Percentiles rank a stretch among this genome's conserved stretches.
phyloP scores from a whole-genome alignment of 768 basidiomycete genomes.

The Termitomyces sp. region DNA sequence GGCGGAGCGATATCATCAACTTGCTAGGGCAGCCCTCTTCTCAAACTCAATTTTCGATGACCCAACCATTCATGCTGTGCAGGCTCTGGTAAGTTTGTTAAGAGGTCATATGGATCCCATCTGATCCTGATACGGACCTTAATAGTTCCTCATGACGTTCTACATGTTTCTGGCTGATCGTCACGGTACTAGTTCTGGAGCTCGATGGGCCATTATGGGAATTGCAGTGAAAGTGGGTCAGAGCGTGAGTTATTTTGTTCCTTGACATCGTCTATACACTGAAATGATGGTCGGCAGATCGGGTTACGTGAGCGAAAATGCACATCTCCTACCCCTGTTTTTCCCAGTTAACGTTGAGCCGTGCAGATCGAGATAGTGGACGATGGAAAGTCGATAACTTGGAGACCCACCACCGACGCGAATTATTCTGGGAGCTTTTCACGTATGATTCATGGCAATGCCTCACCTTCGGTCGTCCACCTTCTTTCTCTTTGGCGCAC shows the following conservation, averaged over 20 bases:
- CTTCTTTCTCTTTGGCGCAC: constrained; percentile 64
- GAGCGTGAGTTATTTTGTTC: constrained; percentile 45
- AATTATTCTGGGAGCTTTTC: constrained; percentile 66
- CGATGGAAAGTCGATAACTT: constrained; percentile 56
- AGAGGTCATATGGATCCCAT: constrained; percentile 11
- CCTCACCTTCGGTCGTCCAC: constrained; percentile 66
- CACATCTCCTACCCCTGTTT: constrained; percentile 3
- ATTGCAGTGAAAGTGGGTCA: constrained; percentile 68
- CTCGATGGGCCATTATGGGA: constrained; percentile 67
- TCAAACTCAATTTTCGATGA: constrained; percentile 62
- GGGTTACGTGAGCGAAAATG: constrained; percentile 53
- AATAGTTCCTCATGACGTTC: constrained; percentile 64
- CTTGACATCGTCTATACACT: constrained; percentile 7
- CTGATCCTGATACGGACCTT: constrained; percentile 2
- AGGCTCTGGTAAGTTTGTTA: constrained; percentile 50
- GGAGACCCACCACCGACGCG: constrained; percentile 60
- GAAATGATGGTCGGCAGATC: constrained; percentile 38
- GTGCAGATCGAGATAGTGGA: constrained; percentile 65
- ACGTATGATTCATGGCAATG: constrained; percentile 57
- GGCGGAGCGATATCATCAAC: constrained; percentile 67
- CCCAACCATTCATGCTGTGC: constrained; percentile 64
- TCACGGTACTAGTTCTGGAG: constrained; percentile 61
- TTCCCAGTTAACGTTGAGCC: constrained; percentile 5
- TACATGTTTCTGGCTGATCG: constrained; percentile 68
- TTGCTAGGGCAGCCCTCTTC: constrained; percentile 63